A percentile compares a stretch with the other conserved stretches of the same genome.
phyloP scores from a whole-genome alignment of 2,329 filamentous ascomycete genomes.

The Capronia coronata region DNA sequence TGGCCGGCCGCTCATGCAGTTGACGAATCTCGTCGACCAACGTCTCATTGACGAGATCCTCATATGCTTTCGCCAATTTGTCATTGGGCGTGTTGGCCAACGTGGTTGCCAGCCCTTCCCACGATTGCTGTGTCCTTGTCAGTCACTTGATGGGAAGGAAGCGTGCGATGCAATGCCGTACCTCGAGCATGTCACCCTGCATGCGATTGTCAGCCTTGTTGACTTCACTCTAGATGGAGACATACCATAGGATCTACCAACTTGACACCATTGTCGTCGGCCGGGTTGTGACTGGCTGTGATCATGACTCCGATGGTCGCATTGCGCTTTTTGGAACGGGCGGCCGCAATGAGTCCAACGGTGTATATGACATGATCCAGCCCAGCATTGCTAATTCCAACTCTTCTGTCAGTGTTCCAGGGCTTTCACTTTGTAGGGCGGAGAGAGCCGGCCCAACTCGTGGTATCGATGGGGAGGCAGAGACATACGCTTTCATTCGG shows the following conservation, averaged over 20 bases:
- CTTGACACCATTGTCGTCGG: conserved; percentile 87
- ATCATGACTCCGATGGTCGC: conserved; percentile 96
- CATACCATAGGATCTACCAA: conserved; percentile 83
- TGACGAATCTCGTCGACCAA: conserved; percentile 55
- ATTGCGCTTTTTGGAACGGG: conserved; percentile 83
- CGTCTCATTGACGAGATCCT: conserved; percentile 65
- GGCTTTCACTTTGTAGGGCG: conserved; percentile 27
- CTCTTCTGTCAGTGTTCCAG: conserved; percentile 30
- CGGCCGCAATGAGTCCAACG: conserved; percentile 78
- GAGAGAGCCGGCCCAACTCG: too few species aligned
- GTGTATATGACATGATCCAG: conserved; percentile 65
- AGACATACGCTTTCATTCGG: conserved; percentile 61
- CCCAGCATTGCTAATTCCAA: conserved; percentile 50
- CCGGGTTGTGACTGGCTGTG: conserved; percentile 87
- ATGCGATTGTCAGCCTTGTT: conserved; percentile 17
- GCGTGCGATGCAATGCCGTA: conserved; percentile 34
- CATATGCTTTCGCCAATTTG: conserved; percentile 69
- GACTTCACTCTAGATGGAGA: conserved; percentile 6
- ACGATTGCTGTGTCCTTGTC: conserved; percentile 55
- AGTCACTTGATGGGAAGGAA: conserved; percentile 14
- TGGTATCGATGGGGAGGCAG: too few species aligned
- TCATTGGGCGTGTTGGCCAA: conserved; percentile 79
- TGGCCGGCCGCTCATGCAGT: conserved; percentile 56
- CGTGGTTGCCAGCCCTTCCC: conserved; percentile 81
- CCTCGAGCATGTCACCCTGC: conserved; percentile 75